Base-by-base conservation (phyloP, 371 early-diverging fungal genomes). In the Dinochytrium kinnereticum region DNA sequence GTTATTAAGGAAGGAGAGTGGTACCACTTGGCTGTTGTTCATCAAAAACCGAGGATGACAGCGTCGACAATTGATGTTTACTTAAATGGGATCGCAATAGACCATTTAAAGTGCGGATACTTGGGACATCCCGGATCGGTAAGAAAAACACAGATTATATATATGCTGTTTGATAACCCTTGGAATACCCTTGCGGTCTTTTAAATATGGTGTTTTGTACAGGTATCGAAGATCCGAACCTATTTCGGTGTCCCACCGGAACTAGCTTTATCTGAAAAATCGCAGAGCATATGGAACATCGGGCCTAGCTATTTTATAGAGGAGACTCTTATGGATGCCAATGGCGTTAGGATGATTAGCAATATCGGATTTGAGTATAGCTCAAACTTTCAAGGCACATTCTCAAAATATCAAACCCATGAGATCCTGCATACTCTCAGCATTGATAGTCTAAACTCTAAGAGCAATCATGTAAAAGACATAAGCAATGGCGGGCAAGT, bases 11-110 rank as follows among this genome's bases (percentile, higher is more conserved):
- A 85, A 17, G 89, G 89, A 0, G 85, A 82, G 24, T 93, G 93
- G 92, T 89, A 90, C 68, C 93, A 93, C 75, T 53, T 92, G 2
- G 87, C 86, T 0, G 70, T 93, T 28, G 91, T 91, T 2, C 93
- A 93, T 74, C 76, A 87, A 38, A 87, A 87, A 67, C 87, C 92
- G 1, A 76, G 90, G 30, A 57, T 88, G 24, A 84, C 86, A 19
- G 76, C 85, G 1, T 90, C 90, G 34, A 80, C 82, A 0, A 81
- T 91, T 67, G 83, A 84, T 0, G 73, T 93, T 57, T 90, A 85
- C 74, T 79, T 92, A 39, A 91, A 93, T 70, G 93, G 92, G 21
- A 77, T 79, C 1, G 82, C 83, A 1, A 82, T 89, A 10, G 90
- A 91, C 50, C 83, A 81, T 67, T 69, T 83, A 31, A 89, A 89